phyloP scores from a whole-genome alignment of 2,329 filamentous ascomycete species.

The Penicillium sp. region DNA sequence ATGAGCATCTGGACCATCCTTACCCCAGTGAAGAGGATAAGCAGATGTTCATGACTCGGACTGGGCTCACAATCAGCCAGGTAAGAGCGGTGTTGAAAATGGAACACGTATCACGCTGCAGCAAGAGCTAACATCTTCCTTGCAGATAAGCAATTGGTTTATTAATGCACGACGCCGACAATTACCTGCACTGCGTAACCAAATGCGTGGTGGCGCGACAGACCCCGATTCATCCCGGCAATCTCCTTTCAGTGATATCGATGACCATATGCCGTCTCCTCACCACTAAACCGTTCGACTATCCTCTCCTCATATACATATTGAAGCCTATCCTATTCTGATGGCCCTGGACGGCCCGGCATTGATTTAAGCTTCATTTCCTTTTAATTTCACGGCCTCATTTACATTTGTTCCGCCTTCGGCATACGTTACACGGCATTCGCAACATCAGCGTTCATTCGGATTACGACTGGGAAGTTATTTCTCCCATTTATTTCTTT shows the following conservation, averaged over 20 bases:
- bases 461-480: constrained; percentile 22
- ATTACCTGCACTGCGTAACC: constrained; percentile 51
- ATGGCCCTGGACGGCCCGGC: background rate
- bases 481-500: constrained; percentile 6
- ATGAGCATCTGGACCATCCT: constrained; percentile 75
- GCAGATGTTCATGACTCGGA: constrained; percentile 75
- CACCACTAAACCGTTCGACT: constrained; percentile 22
- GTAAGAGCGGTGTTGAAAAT: constrained; percentile 31
- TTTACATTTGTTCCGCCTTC: constrained; percentile 14
- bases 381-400: constrained; percentile 10
- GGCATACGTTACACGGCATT: constrained; percentile 22
- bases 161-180: constrained; percentile 56
- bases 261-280: constrained; percentile 36
- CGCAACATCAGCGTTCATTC: constrained; percentile 24
- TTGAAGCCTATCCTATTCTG: background rate
- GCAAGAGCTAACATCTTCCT: constrained; percentile 7
- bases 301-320: background rate
- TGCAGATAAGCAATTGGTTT: constrained; percentile 58
- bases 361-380: background rate
- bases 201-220: constrained; percentile 40
- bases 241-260: constrained; percentile 42
- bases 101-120: background rate
- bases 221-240: constrained; percentile 32
- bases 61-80: constrained; percentile 75
- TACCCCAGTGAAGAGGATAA: constrained; percentile 91